Percentiles rank a stretch among this genome's conserved stretches.
These are phyloP conservation scores for Candida wancherniae DNA, from an alignment of 805 yeast genomes.

Conservation along the genomic window DNA sequence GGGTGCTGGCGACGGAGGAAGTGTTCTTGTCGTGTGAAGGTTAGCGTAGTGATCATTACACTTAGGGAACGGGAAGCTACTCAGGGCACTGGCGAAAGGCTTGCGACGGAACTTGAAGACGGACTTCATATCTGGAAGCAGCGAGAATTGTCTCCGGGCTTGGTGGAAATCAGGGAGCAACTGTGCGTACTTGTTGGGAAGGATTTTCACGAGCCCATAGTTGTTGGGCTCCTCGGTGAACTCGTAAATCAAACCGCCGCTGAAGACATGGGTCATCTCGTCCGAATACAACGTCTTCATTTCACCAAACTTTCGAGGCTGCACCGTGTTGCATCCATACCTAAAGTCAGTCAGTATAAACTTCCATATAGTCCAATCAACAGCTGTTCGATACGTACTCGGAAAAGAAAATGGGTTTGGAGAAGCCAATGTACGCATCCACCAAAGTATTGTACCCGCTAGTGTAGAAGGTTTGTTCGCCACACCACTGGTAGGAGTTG, in stretches of 20 bases:
- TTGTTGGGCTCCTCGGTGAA: conserved; percentile 74
- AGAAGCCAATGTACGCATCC: conserved; percentile 59
- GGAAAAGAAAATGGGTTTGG: conserved; percentile 80
- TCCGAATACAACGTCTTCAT: conserved; percentile 61
- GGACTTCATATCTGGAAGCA: conserved; percentile 26
- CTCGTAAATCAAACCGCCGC: conserved; percentile 85
- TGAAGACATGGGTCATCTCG: conserved; percentile 69
- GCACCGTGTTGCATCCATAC: conserved; percentile 76
- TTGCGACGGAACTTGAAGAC: conserved; percentile 17
- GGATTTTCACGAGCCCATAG: conserved; percentile 65
- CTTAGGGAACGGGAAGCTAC: conserved; percentile 14
- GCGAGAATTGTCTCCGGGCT: conserved; percentile 42
- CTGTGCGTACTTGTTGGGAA: conserved; percentile 38
- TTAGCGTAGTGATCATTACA: conserved; percentile 33
- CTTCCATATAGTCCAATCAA: too few relatives aligned
- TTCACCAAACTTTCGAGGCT: conserved; percentile 78
- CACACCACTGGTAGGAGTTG: conserved; percentile 83
- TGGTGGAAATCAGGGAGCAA: conserved; percentile 49
- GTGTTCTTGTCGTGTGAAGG: conserved; percentile 36
- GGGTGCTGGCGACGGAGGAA: conserved; percentile 43
- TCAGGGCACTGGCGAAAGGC: conserved; percentile 11
- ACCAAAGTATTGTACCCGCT: conserved; percentile 69
- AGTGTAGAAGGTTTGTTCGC: conserved; percentile 73
- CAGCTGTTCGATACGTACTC: conserved; percentile 46
- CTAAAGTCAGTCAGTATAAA: conserved; percentile 21